Evolutionary conservation across 768 basidiomycete species (phyloP).

Genomic region (Lyophyllum shimeji): DNA sequence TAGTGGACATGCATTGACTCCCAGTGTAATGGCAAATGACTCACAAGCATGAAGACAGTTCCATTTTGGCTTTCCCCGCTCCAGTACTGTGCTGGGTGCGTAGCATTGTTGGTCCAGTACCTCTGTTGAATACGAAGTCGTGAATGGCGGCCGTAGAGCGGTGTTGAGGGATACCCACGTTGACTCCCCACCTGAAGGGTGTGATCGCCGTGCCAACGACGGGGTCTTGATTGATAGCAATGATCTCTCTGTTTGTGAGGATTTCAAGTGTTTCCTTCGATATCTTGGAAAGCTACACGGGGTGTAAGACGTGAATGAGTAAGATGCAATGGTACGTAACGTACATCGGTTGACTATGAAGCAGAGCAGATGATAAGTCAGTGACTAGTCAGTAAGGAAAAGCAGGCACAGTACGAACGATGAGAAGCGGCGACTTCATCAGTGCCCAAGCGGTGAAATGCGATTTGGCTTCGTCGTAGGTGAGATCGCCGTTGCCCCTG

Average conservation of each 20-base stretch:
- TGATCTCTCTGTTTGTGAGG: constrained; percentile 61
- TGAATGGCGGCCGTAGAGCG: background rate
- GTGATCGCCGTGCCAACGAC: constrained; percentile 61
- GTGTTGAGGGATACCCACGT: constrained; percentile 36
- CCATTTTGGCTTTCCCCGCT: constrained; percentile 61
- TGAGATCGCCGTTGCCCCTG: constrained; percentile 63
- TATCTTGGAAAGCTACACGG: constrained; percentile 41
- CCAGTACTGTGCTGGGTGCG: constrained; percentile 65
- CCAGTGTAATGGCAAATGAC: constrained; percentile 11
- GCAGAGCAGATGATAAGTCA: background rate
- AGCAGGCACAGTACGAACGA: constrained; percentile 22
- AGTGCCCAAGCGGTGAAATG: constrained; percentile 77
- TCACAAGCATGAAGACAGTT: constrained; percentile 64
- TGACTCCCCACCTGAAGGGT: constrained; percentile 70
- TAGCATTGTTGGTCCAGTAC: constrained; percentile 37
- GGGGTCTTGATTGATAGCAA: constrained; percentile 70
- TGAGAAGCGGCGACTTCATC: constrained; percentile 61
- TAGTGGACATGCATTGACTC: background rate
- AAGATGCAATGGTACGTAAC: background rate
- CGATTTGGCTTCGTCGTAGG: constrained; percentile 63
- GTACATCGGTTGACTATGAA: constrained; percentile 17
- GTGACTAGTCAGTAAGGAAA: background rate
- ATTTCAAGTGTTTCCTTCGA: constrained; percentile 53
- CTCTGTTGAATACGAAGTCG: constrained; percentile 21
- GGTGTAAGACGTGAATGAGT: background rate